These are phyloP conservation scores for Chalciporus pseudorubinellus DNA, from an alignment of 768 basidiomycete species.

Conservation along the genomic window DNA sequence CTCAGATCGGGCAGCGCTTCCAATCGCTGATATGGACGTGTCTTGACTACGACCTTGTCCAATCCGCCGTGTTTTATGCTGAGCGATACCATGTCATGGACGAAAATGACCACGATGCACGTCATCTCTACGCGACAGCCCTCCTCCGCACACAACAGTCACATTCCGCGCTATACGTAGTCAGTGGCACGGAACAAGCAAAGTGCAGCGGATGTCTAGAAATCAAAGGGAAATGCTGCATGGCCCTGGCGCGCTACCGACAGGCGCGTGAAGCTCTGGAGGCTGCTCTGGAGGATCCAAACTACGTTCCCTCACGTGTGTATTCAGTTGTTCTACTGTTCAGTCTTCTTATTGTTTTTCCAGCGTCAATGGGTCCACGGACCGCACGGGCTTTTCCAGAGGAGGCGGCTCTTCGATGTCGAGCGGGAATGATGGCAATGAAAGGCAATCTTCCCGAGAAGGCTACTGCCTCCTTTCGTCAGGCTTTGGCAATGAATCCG, in stretches of 20 bases:
- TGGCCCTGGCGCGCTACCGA: constrained; percentile 66
- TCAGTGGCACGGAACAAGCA: constrained; percentile 57
- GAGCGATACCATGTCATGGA: constrained; percentile 79
- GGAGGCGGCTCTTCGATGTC: constrained; percentile 71
- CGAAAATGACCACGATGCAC: constrained; percentile 70
- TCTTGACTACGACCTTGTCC: constrained; percentile 75
- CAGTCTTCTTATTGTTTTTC: constrained; percentile 11
- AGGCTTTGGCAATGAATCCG: constrained; percentile 70
- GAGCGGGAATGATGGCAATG: constrained; percentile 70
- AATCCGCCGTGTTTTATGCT: constrained; percentile 85
- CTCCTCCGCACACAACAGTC: constrained; percentile 69
- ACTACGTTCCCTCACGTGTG: constrained; percentile 58
- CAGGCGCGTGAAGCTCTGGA: constrained; percentile 75
- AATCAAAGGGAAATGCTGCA: constrained; percentile 76
- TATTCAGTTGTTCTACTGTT: constrained; percentile 16
- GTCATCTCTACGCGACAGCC: constrained; percentile 80
- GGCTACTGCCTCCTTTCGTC: constrained; percentile 68
- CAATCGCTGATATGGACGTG: constrained; percentile 77
- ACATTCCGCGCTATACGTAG: constrained; percentile 71
- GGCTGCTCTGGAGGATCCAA: constrained; percentile 51
- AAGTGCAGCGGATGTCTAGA: constrained; percentile 75
- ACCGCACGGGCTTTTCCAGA: constrained; percentile 62
- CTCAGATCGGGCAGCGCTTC: constrained; percentile 66
- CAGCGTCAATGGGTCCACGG: constrained; percentile 57
- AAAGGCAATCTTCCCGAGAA: constrained; percentile 77